phyloP scores from a whole-genome alignment of 139 green algal species.

The Chlorella vulgaris region DNA sequence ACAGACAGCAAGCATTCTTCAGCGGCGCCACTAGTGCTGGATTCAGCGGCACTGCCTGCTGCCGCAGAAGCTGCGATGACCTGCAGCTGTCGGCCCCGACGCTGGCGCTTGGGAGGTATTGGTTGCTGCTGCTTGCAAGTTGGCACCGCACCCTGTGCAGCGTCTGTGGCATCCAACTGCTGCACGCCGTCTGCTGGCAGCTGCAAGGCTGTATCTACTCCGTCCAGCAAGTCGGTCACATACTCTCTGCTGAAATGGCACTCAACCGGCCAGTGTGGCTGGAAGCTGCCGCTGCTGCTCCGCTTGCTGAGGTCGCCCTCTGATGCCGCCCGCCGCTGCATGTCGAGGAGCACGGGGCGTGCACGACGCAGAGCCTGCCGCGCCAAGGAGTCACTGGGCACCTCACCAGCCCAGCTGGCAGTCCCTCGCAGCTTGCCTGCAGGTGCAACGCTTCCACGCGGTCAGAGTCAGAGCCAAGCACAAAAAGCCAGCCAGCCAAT shows the following conservation, averaged over 20 bases:
- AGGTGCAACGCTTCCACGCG: background rate
- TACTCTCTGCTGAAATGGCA: constrained; percentile 27
- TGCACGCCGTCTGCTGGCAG: background rate
- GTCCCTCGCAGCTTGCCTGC: background rate
- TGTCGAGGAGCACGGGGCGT: constrained; percentile 20
- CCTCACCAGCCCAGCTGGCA: constrained; percentile 13
- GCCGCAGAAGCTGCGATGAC: too few species aligned
- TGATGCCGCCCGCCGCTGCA: constrained; percentile 4
- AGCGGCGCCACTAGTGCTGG: too few species aligned
- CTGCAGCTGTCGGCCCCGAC: too few species aligned
- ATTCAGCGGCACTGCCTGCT: background rate
- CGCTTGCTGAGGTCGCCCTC: background rate
- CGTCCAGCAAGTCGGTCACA: background rate
- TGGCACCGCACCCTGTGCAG: background rate
- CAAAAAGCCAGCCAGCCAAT: too few species aligned
- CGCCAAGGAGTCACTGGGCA: background rate
- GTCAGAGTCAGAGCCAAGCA: background rate
- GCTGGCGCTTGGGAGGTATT: too few species aligned
- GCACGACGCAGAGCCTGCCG: background rate
- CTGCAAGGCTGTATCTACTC: background rate
- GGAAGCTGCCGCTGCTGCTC: background rate
- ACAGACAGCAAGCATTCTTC: background rate
- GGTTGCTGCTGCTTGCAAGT: too few species aligned
- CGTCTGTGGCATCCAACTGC: too few species aligned
- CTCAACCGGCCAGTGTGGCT: background rate